Percentiles rank a stretch among this genome's conserved stretches.
Conservation (phyloP, 2,329 filamentous ascomycete genomes). For the Plectosphaerella sp. region DNA sequence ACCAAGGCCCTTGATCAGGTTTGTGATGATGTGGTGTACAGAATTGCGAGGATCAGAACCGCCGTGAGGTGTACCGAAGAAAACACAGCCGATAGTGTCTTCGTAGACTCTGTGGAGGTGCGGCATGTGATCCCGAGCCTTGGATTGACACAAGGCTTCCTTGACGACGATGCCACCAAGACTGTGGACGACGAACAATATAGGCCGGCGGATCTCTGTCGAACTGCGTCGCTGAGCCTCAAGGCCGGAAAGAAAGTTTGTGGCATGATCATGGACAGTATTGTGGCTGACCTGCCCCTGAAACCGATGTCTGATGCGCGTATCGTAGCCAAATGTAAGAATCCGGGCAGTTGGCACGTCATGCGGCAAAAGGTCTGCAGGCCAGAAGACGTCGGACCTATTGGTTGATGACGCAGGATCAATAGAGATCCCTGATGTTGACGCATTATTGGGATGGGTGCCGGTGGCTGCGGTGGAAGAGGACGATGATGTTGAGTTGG, state of each 20-base stretch:
- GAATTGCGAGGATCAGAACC: constrained; percentile 17
- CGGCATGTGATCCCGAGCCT: constrained; percentile 1
- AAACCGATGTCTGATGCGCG: constrained; percentile 18
- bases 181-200: constrained; percentile 26
- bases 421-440: neutral
- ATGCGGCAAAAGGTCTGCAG: constrained; percentile 15
- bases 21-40: constrained; percentile 14
- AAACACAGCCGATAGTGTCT: constrained; percentile 20
- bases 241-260: constrained; percentile 25
- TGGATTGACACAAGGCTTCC: constrained; percentile 13
- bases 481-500: neutral
- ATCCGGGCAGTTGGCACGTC: constrained; percentile 17
- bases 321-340: constrained; percentile 24
- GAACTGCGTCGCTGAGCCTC: constrained; percentile 19
- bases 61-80: constrained; percentile 28
- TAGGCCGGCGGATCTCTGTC: constrained; percentile 14
- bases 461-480: too few species aligned
- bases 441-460: neutral
- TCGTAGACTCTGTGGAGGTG: constrained; percentile 13
- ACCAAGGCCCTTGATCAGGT: constrained; percentile 9
- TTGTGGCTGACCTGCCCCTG: constrained; percentile 17
- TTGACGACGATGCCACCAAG: constrained; percentile 28
- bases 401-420: too few species aligned
- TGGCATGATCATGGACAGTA: constrained; percentile 25
- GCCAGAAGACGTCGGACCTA: constrained; percentile 14